Base-by-base conservation (phyloP, 2,329 filamentous ascomycete genomes). In the Penicillium griseofulvum region DNA sequence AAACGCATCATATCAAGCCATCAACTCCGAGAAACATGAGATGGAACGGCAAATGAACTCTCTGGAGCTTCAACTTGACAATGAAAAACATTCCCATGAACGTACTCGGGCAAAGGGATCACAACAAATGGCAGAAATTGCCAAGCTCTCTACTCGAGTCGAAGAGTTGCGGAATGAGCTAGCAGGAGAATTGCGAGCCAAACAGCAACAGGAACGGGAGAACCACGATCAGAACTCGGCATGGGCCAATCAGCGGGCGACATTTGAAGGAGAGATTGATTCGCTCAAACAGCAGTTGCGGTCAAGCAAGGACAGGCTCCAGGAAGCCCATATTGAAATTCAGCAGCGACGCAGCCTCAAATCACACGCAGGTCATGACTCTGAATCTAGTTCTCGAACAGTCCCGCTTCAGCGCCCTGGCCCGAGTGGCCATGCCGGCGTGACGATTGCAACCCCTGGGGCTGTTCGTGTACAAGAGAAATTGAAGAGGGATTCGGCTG, bases 31-130 rank as follows among this genome's bases (percentile, higher is more conserved):
- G 68, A 96, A 95, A 71, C 79, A 93, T 43, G 82, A 87, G 2
- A 75, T 97, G 14, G 87, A 94, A 68, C 86, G 89, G 44, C 89
- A 94, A 72, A 73, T 96, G 28, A 87, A 82, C 66, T 85, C 87
- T 1, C 73, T 92, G 2, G 89, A 96, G 71, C 86, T 90, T 41
- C 89, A 96, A 64, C 80, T 96, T 2, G 90, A 92, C 61, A 90
- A 89, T 62, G 90, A 94, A 69, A 93, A 86, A 71, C 83, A 86
- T n/a, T 81, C 85, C 3, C 78, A 83, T 9, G 83, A 87, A 62
- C 83, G 86, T 49, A 81, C 81, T 74, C 62, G 77, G 75, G 51
- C 60, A 16, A 68, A 68, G 56, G 62, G 62, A 41, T 54, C 71
- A 62, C 67, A 77, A 60, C 68, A 64, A 58, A 65, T 49, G 69